Base-by-base conservation (phyloP, 2,329 filamentous ascomycete species). In the Tolypocladium paradoxum region DNA sequence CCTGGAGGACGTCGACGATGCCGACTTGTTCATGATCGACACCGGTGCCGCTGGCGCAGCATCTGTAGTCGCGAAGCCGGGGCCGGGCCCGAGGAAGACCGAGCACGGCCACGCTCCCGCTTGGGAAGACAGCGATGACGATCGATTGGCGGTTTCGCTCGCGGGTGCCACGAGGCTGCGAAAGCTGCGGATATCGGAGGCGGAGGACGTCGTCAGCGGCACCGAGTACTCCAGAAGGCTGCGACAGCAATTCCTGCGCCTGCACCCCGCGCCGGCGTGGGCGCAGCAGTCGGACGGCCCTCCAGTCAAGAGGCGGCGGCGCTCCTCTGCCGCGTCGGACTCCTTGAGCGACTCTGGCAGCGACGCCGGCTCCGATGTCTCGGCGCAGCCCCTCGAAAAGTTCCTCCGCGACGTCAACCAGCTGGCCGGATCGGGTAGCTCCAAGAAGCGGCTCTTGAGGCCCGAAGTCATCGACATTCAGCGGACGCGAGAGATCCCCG, bases 61-160 rank as follows among this genome's bases (percentile, higher is more conserved):
- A 22, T 63, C 71, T 31, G 61, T 68, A 12, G 51, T 61, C 11
- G 53, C 64, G 6, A 65, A 69, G 36, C 50, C 64, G 20, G 35
- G 57, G 43, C 59, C 62, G 22, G 55, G 62, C 27, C 56, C 57
- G 31, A 61, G 54, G 6, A 58, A 61, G 22, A 49, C 52, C 14
- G 54, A 58, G 16, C 58, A 63, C 18, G 62, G 57, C 48, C 73
- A 78, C 43, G 73, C 75, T 22, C 77, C 85, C 3, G 88, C 83
- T 1, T 99, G 93, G 93, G 84, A 91, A 60, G 93, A 99, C 67
- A 97, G 91, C 68, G 93, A 99, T 62, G 93, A 99, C 65, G 93
- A 97, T 65, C 81, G 88, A 52, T 74, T 96, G 57, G 81, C 83
- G 7, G 79, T 99, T 49, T 97, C 92, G 16, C 77, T 99, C 38